Conservation (phyloP, 495 filamentous ascomycete genomes). For the Penicillium atrosanguineum region DNA sequence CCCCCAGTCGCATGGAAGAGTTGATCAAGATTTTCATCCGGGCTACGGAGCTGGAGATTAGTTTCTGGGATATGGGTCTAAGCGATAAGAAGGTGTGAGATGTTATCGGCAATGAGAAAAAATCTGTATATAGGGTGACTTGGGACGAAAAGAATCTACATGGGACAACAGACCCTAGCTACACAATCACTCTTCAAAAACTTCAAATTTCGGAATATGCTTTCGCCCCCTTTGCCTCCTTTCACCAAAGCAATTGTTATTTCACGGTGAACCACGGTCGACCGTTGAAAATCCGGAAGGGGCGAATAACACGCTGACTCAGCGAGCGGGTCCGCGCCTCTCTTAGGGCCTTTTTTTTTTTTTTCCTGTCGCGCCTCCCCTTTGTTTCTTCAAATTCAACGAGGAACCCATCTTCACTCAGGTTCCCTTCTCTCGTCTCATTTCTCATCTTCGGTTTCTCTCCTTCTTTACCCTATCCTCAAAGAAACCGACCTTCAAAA, state of each 20-base stretch:
- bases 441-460: constrained; percentile 18
- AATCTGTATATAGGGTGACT: neutral
- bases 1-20: constrained; percentile 72
- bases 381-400: constrained; percentile 21
- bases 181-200: neutral
- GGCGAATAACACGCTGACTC: constrained; percentile 3
- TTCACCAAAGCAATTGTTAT: neutral
- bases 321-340: constrained; percentile 15
- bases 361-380: constrained; percentile 25
- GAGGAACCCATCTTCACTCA: constrained; percentile 10
- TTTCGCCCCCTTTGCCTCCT: neutral
- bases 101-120: neutral
- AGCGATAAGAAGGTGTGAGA: constrained; percentile 28
- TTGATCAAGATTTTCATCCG: constrained; percentile 79
- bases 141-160: neutral
- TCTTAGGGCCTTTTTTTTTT: constrained; percentile 21
- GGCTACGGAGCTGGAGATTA: constrained; percentile 86
- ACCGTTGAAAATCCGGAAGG: neutral
- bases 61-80: constrained; percentile 83
- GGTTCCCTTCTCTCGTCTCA: constrained; percentile 20
- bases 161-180: too few relatives aligned
- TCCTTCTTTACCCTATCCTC: neutral
- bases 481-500: constrained; percentile 17
- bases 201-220: neutral
- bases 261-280: neutral